phyloP scores from a whole-genome alignment of 176 grass and related monocot species.

The Pontederia crassipes region DNA sequence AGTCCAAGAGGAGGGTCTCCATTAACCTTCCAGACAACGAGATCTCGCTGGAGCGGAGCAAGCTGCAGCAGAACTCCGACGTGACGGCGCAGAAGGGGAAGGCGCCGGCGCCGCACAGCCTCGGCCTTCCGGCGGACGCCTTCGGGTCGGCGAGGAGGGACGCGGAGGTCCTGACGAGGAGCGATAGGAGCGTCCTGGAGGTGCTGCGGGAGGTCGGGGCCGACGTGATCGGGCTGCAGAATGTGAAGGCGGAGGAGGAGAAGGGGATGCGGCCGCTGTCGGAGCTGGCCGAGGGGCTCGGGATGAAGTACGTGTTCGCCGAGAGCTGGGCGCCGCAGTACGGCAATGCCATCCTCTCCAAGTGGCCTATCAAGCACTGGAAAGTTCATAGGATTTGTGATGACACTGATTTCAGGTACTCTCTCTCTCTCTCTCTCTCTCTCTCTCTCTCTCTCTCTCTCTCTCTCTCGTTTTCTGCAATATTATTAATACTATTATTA shows the following conservation, averaged over 20 bases:
- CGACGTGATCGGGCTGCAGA: constrained; percentile 83
- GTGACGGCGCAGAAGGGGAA: constrained; percentile 15
- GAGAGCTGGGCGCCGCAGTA: constrained; percentile 99
- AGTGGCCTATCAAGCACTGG: constrained; percentile 81
- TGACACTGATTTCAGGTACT: constrained; percentile 66
- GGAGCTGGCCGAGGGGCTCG: constrained; percentile 63
- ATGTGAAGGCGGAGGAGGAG: constrained; percentile 84
- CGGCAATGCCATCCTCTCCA: constrained; percentile 87
- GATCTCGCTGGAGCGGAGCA: constrained; percentile 62
- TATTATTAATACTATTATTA: too few relatives aligned
- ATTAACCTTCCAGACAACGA: constrained; percentile 97
- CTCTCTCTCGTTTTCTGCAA: background rate
- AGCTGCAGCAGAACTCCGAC: constrained; percentile 14
- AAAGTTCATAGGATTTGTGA: constrained; percentile 73
- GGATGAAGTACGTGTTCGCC: constrained; percentile 91
- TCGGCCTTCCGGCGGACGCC: background rate
- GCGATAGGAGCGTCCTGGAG: constrained; percentile 57
- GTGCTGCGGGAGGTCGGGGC: constrained; percentile 76
- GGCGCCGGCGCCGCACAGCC: constrained; percentile 1
- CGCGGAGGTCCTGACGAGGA: background rate
- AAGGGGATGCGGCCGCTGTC: constrained; percentile 86
- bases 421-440: background rate
- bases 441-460: constrained; percentile 12
- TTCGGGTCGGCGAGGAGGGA: background rate
- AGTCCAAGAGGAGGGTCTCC: constrained; percentile 63